phyloP scores from a whole-genome alignment of 2,329 filamentous ascomycete species.

The Microcyclospora pomicola region DNA sequence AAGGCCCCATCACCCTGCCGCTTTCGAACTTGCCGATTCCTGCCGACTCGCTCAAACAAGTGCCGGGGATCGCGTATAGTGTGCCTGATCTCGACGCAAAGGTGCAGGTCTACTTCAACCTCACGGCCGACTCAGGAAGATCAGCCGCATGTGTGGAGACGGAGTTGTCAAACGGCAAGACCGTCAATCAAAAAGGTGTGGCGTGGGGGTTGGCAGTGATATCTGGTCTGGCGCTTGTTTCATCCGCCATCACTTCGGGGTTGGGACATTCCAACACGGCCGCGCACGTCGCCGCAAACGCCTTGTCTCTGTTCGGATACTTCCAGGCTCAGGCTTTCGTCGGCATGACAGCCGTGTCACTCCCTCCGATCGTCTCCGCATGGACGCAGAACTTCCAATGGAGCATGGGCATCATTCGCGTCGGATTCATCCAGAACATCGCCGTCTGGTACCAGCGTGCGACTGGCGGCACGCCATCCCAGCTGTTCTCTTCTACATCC shows the following conservation, averaged over 20 bases:
- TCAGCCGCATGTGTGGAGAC: slow-evolving; percentile 79
- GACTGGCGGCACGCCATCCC: slow-evolving; percentile 74
- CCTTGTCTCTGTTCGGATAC: slow-evolving; percentile 84
- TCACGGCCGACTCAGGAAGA: slow-evolving; percentile 42
- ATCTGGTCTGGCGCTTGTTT: slow-evolving; percentile 66
- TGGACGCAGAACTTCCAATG: slow-evolving; percentile 98
- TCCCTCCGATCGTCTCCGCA: slow-evolving; percentile 76
- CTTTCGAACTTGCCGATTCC: slow-evolving; percentile 43
- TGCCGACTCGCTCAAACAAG: slow-evolving; percentile 42
- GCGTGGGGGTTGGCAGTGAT: slow-evolving; percentile 85
- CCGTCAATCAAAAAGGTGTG: slow-evolving; percentile 75
- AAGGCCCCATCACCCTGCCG: slow-evolving; percentile 60
- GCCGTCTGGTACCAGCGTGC: slow-evolving; percentile 93
- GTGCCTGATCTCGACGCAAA: slow-evolving; percentile 85
- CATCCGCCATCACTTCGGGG: slow-evolving; percentile 78
- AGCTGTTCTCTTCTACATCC: slow-evolving; percentile 58
- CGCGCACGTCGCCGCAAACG: slow-evolving; percentile 85
- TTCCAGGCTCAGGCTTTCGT: slow-evolving; percentile 91
- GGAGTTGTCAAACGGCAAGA: slow-evolving; percentile 78
- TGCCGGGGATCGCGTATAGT: slow-evolving; percentile 75
- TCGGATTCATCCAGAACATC: slow-evolving; percentile 76
- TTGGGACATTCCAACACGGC: slow-evolving; percentile 88
- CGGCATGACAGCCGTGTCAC: slow-evolving; percentile 64
- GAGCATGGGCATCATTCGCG: slow-evolving; percentile 89
- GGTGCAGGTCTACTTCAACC: slow-evolving; percentile 69